Evolutionary conservation across 2,329 filamentous ascomycete genomes (phyloP), one percentile per base, ranked within the genome.

Genomic region (Ampelomyces quisqualis): DNA sequence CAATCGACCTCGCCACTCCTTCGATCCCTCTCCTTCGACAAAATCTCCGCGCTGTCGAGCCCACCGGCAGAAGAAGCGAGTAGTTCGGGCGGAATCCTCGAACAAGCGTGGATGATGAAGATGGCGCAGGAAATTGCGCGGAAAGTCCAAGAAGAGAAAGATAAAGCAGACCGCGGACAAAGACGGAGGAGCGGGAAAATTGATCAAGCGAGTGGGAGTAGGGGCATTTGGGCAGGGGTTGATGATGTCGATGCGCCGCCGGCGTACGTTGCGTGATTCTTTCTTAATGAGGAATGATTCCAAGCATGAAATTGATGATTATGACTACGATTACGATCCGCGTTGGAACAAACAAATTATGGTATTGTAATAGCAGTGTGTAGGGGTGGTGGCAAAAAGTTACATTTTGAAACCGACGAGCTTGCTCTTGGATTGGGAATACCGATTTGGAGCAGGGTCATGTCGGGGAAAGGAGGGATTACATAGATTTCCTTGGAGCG

Each of bases 81-180:
- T 9, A 48, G 49, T 26, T 61, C 58, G 0, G 52, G 74, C 10
- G 75, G 75, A 13, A 87, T 89, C 34, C 73, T 88, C 18, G 86
- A 90, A 64, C 85, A 89, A 66, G 88, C 87, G 2, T 93, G 88
- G 86, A 86, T 93, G 70, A 82, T 85, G 73, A 93, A 95, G 73
- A 93, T 98, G 81, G 90, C 91, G 4, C 85, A 84, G 50, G 93
- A 97, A 68, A 91, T 97, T 57, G 89, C 90, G 23, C 77, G 84
- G 35, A 85, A 88, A 40, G 89, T 95, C 51, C 88, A 91, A 53
- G 88, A 95, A 55, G 88, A 95, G 70, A 93, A 95, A 70, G 70
- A 65, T 5, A 58, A 60, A 20, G 43, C 38, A 2, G 38, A 40
- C 18, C 17, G 38, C 6, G 21, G 28, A 23, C 18, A 15, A 14